phyloP scores from a whole-genome alignment of 108 stramenopile species.

The Nannochloropsis salina region DNA sequence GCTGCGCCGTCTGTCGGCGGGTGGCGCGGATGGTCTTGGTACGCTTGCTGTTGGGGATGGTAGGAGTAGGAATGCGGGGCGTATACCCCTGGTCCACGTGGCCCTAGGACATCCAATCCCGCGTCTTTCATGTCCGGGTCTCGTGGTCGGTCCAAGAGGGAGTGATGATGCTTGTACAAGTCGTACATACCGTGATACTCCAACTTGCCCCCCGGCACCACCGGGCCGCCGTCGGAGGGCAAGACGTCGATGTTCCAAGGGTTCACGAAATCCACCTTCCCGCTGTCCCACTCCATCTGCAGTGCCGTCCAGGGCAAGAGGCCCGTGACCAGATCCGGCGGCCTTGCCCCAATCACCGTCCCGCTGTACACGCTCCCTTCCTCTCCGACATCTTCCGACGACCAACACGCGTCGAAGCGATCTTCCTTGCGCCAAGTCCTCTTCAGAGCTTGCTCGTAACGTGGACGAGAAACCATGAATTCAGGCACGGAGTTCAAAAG shows the following conservation, averaged over 20 bases:
- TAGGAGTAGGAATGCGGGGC: not conserved
- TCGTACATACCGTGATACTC: slow-evolving; percentile 13
- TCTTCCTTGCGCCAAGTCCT: not conserved
- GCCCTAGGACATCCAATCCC: not conserved
- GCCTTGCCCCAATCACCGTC: not conserved
- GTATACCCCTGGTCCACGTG: not conserved
- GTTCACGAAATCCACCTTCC: not conserved
- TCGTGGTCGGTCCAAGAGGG: not conserved
- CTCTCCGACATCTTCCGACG: not conserved
- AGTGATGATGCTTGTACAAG: not conserved
- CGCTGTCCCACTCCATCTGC: not conserved
- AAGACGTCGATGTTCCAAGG: not conserved
- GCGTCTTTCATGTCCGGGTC: not conserved
- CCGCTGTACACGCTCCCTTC: not conserved
- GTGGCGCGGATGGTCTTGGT: not conserved
- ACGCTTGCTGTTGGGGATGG: not conserved
- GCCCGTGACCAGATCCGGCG: not conserved
- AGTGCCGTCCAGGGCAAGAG: slow-evolving; percentile 11
- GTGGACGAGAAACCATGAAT: not conserved
- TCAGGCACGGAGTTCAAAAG: not conserved
- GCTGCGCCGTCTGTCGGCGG: not conserved
- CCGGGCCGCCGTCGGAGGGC: not conserved
- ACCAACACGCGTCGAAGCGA: not conserved
- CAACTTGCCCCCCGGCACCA: not conserved
- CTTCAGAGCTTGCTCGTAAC: not conserved